A percentile compares a stretch with the other conserved stretches of the same genome.
phyloP scores from a whole-genome alignment of 1,284 basidiomycete species.

The Omphalotus olearius region DNA sequence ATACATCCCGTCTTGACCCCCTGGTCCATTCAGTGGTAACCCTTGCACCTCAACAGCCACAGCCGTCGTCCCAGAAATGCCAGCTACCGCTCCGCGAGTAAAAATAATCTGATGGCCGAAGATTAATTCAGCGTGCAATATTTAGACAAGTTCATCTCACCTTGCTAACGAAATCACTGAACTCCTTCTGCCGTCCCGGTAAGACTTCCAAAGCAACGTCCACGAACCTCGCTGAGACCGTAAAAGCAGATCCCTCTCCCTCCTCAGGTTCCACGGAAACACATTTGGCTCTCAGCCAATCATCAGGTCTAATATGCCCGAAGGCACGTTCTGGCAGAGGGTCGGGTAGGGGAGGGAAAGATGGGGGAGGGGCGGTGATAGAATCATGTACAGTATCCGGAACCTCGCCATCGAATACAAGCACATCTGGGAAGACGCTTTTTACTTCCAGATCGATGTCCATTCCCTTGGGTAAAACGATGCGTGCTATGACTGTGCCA shows the following conservation, averaged over 20 bases:
- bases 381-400: conserved; percentile 29
- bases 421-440: conserved; percentile 64
- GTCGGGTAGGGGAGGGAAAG: conserved; percentile 46
- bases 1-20: conserved; percentile 44
- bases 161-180: conserved; percentile 71
- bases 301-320: conserved; percentile 62
- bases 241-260: conserved; percentile 49
- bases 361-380: conserved; percentile 24
- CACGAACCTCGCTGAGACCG: conserved; percentile 56
- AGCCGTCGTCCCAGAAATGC: conserved; percentile 60
- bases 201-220: conserved; percentile 73
- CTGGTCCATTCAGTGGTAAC: conserved; percentile 42
- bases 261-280: conserved; percentile 33
- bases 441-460: conserved; percentile 56
- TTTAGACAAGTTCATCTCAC: conserved; percentile 29
- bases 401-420: conserved; percentile 70
- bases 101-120: conserved; percentile 53
- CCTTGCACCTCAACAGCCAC: conserved; percentile 59
- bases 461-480: conserved; percentile 66
- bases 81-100: conserved; percentile 62
- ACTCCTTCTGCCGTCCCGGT: conserved; percentile 67
- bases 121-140: conserved; percentile 2
- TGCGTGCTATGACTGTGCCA: conserved; percentile 56
- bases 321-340: conserved; percentile 69
- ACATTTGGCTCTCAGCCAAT: conserved; percentile 61